Percentiles rank a stretch among this genome's conserved stretches.
phyloP scores from a whole-genome alignment of 371 early-diverging fungal species.

The Mucor circinelloides region DNA sequence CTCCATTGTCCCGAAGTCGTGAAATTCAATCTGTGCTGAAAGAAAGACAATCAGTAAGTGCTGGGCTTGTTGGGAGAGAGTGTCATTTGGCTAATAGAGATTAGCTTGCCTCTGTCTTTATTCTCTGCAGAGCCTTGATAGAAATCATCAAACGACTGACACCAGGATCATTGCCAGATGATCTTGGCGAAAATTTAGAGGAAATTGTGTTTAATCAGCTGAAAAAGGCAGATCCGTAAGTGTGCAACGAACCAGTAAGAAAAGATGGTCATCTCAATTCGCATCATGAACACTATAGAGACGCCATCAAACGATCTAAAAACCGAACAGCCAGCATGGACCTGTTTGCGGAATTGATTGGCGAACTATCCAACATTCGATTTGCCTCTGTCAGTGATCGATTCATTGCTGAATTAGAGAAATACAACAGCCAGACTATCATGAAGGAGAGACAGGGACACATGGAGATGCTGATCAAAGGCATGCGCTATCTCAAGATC shows the following conservation, averaged over 20 bases:
- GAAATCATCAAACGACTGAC: constrained; percentile 81
- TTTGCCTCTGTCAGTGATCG: constrained; percentile 94
- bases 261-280: background rate
- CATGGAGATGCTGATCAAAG: constrained; percentile 84
- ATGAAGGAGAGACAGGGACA: constrained; percentile 75
- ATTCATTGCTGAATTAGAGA: constrained; percentile 87
- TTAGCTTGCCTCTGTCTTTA: constrained; percentile 84
- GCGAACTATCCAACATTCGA: constrained; percentile 82
- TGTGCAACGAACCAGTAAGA: background rate
- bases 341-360: constrained; percentile 86
- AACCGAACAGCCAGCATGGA: constrained; percentile 89
- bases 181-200: constrained; percentile 89
- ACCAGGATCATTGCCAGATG: constrained; percentile 75
- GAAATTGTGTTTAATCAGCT: constrained; percentile 92
- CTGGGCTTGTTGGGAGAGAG: too few relatives aligned
- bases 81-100: background rate
- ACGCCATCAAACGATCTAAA: constrained; percentile 73
- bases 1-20: constrained; percentile 43
- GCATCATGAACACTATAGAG: constrained; percentile 49
- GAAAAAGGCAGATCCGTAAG: constrained; percentile 87
- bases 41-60: constrained; percentile 55
- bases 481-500: constrained; percentile 89
- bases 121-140: constrained; percentile 85
- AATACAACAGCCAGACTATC: constrained; percentile 59
- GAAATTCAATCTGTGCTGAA: constrained; percentile 48